These are phyloP conservation scores for Imleria badia DNA, from an alignment of 768 basidiomycete genomes.

Conservation along the genomic window DNA sequence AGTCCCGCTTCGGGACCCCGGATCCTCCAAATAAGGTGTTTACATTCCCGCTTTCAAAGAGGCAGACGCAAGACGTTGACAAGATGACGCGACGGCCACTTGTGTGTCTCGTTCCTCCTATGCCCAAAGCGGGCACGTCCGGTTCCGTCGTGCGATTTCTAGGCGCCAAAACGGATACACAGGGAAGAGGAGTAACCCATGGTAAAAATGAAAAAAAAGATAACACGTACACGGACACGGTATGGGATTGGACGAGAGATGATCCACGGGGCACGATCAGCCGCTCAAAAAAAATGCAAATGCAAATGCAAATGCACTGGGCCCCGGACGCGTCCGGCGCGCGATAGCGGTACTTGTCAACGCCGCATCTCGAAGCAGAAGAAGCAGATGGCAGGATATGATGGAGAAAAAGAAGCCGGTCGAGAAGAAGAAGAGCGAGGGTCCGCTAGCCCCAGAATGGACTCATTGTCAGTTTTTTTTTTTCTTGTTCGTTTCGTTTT, in stretches of 20 bases:
- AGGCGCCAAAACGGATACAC: neutral
- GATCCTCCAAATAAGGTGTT: too few relatives aligned
- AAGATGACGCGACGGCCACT: too few relatives aligned
- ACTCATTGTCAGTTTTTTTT: conserved; percentile 5
- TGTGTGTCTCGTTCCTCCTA: neutral
- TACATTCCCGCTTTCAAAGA: too few relatives aligned
- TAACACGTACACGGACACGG: neutral
- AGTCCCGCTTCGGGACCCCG: neutral
- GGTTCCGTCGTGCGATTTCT: conserved; percentile 12
- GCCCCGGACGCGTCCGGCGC: too few relatives aligned
- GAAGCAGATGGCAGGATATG: too few relatives aligned
- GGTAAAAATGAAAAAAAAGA: neutral
- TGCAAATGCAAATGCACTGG: too few relatives aligned
- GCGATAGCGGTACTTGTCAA: neutral
- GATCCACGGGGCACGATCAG: too few relatives aligned
- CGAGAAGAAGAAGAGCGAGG: neutral
- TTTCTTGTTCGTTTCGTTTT: neutral
- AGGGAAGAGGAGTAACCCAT: too few relatives aligned
- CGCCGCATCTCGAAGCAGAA: neutral
- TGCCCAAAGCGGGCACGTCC: conserved; percentile 1
- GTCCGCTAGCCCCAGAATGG: conserved; percentile 2
- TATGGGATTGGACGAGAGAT: neutral
- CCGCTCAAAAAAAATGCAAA: too few relatives aligned
- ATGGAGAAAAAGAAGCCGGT: neutral
- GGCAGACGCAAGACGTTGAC: too few relatives aligned